Evolutionary conservation across 2,329 filamentous ascomycete species (phyloP).

Genomic region (Sordariomycetes sp.): DNA sequence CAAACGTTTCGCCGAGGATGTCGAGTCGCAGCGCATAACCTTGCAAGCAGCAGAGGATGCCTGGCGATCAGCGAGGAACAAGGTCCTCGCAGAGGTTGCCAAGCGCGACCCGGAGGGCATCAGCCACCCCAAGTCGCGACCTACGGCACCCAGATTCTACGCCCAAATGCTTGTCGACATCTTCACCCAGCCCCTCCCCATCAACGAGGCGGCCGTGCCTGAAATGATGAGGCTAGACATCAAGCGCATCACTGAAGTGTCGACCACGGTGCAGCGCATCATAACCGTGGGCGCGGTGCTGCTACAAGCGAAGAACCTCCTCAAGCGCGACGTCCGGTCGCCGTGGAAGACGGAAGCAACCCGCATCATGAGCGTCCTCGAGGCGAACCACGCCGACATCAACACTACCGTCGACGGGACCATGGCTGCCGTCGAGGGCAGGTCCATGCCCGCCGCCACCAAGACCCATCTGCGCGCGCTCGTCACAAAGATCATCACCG

Average conservation of each 20-base stretch:
- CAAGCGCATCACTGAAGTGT: constrained; percentile 44
- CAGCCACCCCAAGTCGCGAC: constrained; percentile 51
- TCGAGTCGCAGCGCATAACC: constrained; percentile 45
- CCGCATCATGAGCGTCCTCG: constrained; percentile 62
- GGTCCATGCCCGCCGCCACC: constrained; percentile 56
- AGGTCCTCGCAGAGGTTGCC: constrained; percentile 56
- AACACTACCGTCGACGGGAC: constrained; percentile 50
- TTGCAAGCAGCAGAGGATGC: constrained; percentile 53
- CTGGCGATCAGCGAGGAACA: constrained; percentile 56
- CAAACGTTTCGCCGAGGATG: constrained; percentile 58
- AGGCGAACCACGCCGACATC: constrained; percentile 39
- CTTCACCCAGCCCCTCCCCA: constrained; percentile 56
- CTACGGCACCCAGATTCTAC: constrained; percentile 63
- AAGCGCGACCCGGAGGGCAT: constrained; percentile 62
- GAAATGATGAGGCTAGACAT: constrained; percentile 67
- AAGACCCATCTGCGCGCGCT: constrained; percentile 49
- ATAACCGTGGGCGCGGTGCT: constrained; percentile 67
- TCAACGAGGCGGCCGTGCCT: constrained; percentile 47
- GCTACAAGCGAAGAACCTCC: constrained; percentile 71
- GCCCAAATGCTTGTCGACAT: constrained; percentile 67
- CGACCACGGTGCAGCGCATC: constrained; percentile 40
- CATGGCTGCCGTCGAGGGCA: constrained; percentile 53
- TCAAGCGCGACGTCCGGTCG: constrained; percentile 70
- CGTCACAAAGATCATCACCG: constrained; percentile 45
- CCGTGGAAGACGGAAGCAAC: constrained; percentile 69